Evolutionary conservation across 106 monocot genomes (phyloP), one percentile per base, ranked within the genome.

Genomic region (Apostasia shenzhenica): DNA sequence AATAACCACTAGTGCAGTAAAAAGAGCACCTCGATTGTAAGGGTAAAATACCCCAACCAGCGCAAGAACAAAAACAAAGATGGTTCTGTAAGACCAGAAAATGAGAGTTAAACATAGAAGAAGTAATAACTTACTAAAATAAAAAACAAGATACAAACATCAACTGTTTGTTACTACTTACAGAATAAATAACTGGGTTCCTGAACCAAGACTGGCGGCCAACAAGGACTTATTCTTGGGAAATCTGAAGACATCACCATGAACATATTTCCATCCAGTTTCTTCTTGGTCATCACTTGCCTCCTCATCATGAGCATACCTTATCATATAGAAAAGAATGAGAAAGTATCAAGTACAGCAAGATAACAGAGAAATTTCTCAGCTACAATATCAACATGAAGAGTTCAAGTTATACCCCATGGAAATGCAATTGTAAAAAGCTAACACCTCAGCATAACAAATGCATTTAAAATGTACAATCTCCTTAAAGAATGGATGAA

Each of bases 261-360:
- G 87, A 43, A 87, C 83, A 59, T 87, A 87, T 49, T 87, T 83
- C 87, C 87, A 87, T 38, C 87, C 87, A 75, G 77, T 82, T 67
- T 87, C 83, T 68, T 87, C 87, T 80, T 87, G 83, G 48, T 87
- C 87, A 54, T 87, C 87, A 71, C 70, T 77, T 2, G 75, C 48
- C 71, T 87, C 87, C 68, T 87, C 87, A 75, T 83, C 87, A 60
- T 87, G 87, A 37, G 80, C 79, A 80, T 87, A 87, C 67, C 87
- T 87, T 71, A 74, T 51, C 7, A 67, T 14, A 43, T 2, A 79
- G 59, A 58, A 61, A 60, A 55, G 9, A 57, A 67, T 26, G 5
- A 73, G 9, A 7, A 57, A 13, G 26, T 26, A 26, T 26, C 26
- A 26, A 26, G 26, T 26, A 26, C 26, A 26, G 26, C 26, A 26